These are phyloP conservation scores for Phytopythium mirpurense DNA, from an alignment of 352 stramenopile species.

Conservation along the genomic window DNA sequence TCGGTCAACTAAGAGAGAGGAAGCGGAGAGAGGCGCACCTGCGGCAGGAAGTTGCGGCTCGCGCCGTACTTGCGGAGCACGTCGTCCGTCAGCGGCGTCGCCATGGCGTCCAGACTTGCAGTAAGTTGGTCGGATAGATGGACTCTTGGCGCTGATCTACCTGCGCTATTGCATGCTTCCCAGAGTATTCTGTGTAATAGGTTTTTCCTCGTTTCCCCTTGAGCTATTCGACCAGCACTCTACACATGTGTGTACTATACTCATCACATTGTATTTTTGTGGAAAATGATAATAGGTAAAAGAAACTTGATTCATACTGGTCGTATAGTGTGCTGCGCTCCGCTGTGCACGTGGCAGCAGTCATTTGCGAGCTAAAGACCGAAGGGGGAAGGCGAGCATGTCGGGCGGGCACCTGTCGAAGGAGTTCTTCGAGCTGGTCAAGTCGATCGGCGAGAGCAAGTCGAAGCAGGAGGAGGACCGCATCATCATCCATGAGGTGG, in stretches of 20 bases:
- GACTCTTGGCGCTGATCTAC: too few relatives aligned
- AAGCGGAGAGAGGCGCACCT: slow-evolving; percentile 41
- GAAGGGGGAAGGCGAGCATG: slow-evolving; percentile 31
- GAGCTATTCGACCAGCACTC: slow-evolving; percentile 16
- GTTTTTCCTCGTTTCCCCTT: not conserved
- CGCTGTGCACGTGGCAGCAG: slow-evolving; percentile 17
- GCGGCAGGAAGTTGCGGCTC: slow-evolving; percentile 53
- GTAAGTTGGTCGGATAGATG: too few relatives aligned
- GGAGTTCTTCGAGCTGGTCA: slow-evolving; percentile 99
- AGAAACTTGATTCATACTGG: slow-evolving; percentile 13
- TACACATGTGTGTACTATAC: too few relatives aligned
- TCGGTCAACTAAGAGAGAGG: too few relatives aligned
- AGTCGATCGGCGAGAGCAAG: slow-evolving; percentile 99
- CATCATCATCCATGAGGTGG: slow-evolving; percentile 97
- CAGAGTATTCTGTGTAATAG: not conserved
- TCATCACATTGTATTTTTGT: too few relatives aligned
- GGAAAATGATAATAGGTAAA: too few relatives aligned
- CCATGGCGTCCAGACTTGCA: slow-evolving; percentile 2
- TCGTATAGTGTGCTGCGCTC: slow-evolving; percentile 15
- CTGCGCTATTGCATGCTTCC: too few relatives aligned
- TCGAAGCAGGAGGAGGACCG: slow-evolving; percentile 99
- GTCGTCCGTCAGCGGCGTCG: slow-evolving; percentile 41
- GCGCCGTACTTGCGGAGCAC: slow-evolving; percentile 64
- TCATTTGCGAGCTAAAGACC: slow-evolving; percentile 1
- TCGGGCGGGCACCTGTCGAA: slow-evolving; percentile 89